Evolutionary conservation across 352 stramenopile species (phyloP).

Genomic region (Blastocystis sp.): DNA sequence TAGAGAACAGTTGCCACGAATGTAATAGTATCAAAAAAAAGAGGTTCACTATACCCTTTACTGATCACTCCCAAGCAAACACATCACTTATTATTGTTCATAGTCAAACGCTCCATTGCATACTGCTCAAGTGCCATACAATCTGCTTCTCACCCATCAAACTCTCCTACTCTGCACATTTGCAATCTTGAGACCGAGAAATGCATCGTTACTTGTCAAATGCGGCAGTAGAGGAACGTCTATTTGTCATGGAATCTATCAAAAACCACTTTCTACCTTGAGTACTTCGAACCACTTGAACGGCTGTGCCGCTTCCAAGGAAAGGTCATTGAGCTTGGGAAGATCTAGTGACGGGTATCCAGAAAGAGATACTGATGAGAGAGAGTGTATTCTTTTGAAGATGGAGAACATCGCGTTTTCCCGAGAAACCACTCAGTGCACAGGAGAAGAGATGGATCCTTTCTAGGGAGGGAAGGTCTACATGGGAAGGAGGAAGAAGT

Average conservation of each 20-base stretch:
- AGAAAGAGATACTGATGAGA: not conserved
- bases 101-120: too few relatives aligned
- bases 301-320: not conserved
- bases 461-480: not conserved
- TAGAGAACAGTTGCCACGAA: too few relatives aligned
- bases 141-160: not conserved
- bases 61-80: too few relatives aligned
- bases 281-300: not conserved
- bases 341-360: not conserved
- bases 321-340: not conserved
- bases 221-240: not conserved
- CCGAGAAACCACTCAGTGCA: not conserved
- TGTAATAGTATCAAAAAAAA: too few relatives aligned
- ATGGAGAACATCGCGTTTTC: not conserved
- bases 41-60: too few relatives aligned
- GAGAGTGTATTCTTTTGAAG: not conserved
- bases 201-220: not conserved
- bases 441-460: not conserved
- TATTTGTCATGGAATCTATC: not conserved
- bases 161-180: not conserved
- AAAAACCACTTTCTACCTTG: not conserved
- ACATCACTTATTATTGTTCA: too few relatives aligned
- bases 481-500: not conserved
- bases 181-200: not conserved
- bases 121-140: not conserved